Evolutionary conservation across 2,329 filamentous ascomycete species (phyloP).

Genomic region (Pseudogymnoascus sp.): DNA sequence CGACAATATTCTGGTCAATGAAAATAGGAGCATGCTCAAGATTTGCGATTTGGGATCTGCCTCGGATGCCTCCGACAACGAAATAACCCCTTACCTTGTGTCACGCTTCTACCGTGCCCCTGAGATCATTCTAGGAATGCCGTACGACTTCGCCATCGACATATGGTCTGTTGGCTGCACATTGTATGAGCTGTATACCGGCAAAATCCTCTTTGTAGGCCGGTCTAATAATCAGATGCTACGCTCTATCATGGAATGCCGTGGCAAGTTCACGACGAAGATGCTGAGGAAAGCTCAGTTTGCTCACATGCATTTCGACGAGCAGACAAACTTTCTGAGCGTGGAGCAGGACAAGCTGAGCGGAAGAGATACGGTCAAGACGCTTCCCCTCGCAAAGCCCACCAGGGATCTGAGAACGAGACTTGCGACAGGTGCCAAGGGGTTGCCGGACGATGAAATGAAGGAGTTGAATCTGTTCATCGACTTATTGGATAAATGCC

Average conservation of each 20-base stretch:
- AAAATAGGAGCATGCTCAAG: conserved; percentile 75
- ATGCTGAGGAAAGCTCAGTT: conserved; percentile 76
- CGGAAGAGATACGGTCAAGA: conserved; percentile 64
- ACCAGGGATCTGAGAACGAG: conserved; percentile 74
- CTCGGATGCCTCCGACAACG: conserved; percentile 80
- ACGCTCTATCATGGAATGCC: conserved; percentile 88
- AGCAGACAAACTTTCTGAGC: conserved; percentile 73
- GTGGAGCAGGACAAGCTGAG: conserved; percentile 81
- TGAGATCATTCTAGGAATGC: conserved; percentile 94
- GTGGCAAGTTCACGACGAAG: conserved; percentile 85
- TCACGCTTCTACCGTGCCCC: conserved; percentile 96
- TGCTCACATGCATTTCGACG: conserved; percentile 72
- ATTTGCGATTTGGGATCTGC: conserved; percentile 97
- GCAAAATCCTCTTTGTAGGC: conserved; percentile 92
- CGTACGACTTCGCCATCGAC: conserved; percentile 88
- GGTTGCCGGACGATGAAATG: conserved; percentile 63
- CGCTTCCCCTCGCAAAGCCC: conserved; percentile 62
- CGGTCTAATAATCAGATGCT: conserved; percentile 98
- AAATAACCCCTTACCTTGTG: conserved; percentile 89
- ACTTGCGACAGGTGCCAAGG: conserved; percentile 63
- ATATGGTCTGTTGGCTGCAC: conserved; percentile 98
- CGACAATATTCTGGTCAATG: conserved; percentile 91
- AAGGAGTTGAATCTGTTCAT: conserved; percentile 76
- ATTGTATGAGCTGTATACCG: conserved; percentile 91
- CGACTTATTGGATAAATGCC: conserved; percentile 79